phyloP scores from a whole-genome alignment of 345 rosid genomes.

The Camelina laxa region DNA sequence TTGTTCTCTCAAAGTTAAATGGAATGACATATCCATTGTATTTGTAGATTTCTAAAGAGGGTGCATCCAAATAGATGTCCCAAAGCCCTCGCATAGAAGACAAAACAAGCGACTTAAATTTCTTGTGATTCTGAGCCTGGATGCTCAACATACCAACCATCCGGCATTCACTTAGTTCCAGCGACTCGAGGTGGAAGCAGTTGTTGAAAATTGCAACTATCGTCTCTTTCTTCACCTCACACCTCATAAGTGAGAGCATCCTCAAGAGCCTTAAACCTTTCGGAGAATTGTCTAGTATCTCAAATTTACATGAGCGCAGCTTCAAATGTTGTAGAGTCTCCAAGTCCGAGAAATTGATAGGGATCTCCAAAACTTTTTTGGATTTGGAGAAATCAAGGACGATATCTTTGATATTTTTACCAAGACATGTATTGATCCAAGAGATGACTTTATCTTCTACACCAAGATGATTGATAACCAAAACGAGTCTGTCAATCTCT shows the following conservation, averaged over 20 bases:
- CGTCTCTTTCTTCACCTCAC: not conserved
- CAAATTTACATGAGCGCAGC: not conserved
- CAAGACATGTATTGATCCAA: not conserved
- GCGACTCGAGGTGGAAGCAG: constrained; percentile 3
- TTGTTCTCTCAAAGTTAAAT: not conserved
- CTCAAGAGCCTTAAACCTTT: constrained; percentile 15
- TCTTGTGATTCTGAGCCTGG: not conserved
- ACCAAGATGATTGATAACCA: not conserved
- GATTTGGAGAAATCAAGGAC: constrained; percentile 29
- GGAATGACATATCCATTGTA: constrained; percentile 23
- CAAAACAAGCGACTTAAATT: constrained; percentile 5
- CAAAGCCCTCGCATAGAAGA: not conserved
- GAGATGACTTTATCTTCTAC: not conserved
- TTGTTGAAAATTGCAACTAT: constrained; percentile 15
- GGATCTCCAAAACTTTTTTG: not conserved
- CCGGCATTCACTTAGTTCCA: constrained; percentile 8
- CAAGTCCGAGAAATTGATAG: not conserved
- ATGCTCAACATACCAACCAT: not conserved
- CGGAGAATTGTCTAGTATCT: not conserved
- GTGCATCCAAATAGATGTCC: not conserved
- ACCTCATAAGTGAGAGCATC: constrained; percentile 2
- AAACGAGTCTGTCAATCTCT: constrained; percentile 3
- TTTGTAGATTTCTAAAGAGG: constrained; percentile 12
- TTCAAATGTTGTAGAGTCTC: constrained; percentile 4
- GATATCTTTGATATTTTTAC: constrained; percentile 9